Evolutionary conservation across 768 basidiomycete genomes (phyloP).

Genomic region (Amanita pseudoporphyria): DNA sequence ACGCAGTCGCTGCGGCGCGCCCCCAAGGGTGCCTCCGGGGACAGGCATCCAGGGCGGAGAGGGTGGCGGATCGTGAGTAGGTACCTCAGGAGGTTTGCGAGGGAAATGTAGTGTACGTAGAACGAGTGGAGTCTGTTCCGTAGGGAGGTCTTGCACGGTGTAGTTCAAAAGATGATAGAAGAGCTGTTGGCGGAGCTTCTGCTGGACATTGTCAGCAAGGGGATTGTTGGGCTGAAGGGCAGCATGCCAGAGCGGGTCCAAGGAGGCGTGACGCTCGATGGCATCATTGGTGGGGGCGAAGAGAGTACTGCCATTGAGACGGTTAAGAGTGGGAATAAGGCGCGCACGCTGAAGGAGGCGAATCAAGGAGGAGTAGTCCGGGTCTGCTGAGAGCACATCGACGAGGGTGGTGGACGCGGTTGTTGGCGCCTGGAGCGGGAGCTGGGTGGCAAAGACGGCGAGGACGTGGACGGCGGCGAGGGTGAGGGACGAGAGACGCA

Average conservation of each 20-base stretch:
- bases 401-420: constrained; percentile 52
- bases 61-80: constrained; percentile 61
- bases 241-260: constrained; percentile 27
- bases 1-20: constrained; percentile 74
- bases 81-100: constrained; percentile 43
- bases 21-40: constrained; percentile 74
- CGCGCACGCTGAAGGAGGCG: constrained; percentile 72
- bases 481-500: constrained; percentile 12
- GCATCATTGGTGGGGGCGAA: constrained; percentile 97
- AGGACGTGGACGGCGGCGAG: no score
- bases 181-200: constrained; percentile 79
- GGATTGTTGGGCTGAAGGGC: constrained; percentile 23
- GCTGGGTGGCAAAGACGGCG: constrained; percentile 11
- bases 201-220: constrained; percentile 71
- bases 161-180: constrained; percentile 92
- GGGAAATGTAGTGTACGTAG: constrained; percentile 68
- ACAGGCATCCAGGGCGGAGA: constrained; percentile 80
- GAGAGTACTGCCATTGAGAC: constrained; percentile 71
- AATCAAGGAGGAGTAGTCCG: constrained; percentile 71
- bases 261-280: constrained; percentile 39
- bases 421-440: constrained; percentile 5
- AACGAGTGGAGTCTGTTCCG: constrained; percentile 27
- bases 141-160: constrained; percentile 41
- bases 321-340: constrained; percentile 88
- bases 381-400: constrained; percentile 65